These are phyloP conservation scores for Penicillium psychrofluorescens DNA, from an alignment of 495 filamentous ascomycete genomes.

Conservation along the genomic window DNA sequence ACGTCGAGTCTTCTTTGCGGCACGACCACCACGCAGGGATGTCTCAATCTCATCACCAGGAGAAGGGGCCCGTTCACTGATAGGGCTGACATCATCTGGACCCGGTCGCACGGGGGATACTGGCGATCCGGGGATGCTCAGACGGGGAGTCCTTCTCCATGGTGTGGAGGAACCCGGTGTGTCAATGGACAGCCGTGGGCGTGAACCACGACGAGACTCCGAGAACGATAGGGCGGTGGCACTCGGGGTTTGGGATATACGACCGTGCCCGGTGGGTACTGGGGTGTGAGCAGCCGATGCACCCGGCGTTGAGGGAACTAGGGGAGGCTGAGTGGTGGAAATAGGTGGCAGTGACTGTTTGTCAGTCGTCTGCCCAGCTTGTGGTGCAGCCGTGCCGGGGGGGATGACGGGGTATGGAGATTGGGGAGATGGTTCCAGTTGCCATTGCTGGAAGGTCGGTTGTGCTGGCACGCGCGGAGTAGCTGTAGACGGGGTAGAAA, in stretches of 20 bases:
- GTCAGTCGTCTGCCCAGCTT: constrained; percentile 4
- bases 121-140: constrained; percentile 34
- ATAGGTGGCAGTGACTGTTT: constrained; percentile 16
- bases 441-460: constrained; percentile 37
- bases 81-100: constrained; percentile 45
- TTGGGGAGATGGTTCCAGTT: constrained; percentile 29
- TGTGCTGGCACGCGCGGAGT: constrained; percentile 20
- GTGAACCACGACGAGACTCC: constrained; percentile 19
- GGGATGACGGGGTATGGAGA: constrained; percentile 28
- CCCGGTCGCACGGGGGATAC: constrained; percentile 39
- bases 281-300: constrained; percentile 16
- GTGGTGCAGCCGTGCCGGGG: constrained; percentile 9
- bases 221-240: constrained; percentile 18
- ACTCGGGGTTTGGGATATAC: constrained; percentile 24
- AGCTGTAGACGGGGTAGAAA: constrained; percentile 2
- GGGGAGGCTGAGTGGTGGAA: constrained; percentile 4
- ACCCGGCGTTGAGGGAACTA: constrained; percentile 11
- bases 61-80: constrained; percentile 42
- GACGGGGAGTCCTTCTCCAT: constrained; percentile 37
- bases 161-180: constrained; percentile 41
- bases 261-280: constrained; percentile 13
- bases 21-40: constrained; percentile 21
- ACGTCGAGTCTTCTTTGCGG: constrained; percentile 12
- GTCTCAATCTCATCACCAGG: constrained; percentile 28
- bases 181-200: constrained; percentile 33